Conservation (phyloP, 1,139 yeast genomes). For the Taiozyma sp. region DNA sequence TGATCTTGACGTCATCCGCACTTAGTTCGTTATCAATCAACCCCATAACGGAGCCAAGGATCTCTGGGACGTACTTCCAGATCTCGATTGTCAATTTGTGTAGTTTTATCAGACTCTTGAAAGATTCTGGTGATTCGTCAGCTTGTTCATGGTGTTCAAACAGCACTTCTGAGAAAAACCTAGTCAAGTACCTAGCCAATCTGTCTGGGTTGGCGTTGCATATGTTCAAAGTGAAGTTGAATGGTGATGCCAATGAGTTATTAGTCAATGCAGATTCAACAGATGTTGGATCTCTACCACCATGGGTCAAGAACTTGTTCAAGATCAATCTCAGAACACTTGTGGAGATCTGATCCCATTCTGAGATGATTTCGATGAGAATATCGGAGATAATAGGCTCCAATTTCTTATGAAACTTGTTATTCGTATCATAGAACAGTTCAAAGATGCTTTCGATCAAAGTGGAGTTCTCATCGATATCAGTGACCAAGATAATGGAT, state of each 20-base stretch:
- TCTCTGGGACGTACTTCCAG: conserved; percentile 76
- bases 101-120: conserved; percentile 47
- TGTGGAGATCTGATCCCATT: conserved; percentile 63
- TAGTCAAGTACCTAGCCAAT: conserved; percentile 73
- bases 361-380: conserved; percentile 71
- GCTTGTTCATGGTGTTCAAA: conserved; percentile 37
- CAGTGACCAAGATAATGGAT: conserved; percentile 74
- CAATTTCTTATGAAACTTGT: conserved; percentile 33
- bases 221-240: conserved; percentile 58
- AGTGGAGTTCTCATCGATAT: conserved; percentile 56
- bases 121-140: conserved; percentile 28
- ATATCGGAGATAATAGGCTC: conserved; percentile 63
- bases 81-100: conserved; percentile 62
- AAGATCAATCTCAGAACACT: conserved; percentile 58
- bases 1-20: conserved; percentile 59
- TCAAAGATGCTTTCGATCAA: conserved; percentile 56
- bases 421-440: conserved; percentile 51
- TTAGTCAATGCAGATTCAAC: conserved; percentile 27
- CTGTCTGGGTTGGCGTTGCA: conserved; percentile 71
- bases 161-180: conserved; percentile 71
- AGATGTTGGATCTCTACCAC: conserved; percentile 24
- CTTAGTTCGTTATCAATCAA: conserved; percentile 75
- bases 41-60: conserved; percentile 70
- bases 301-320: conserved; percentile 32
- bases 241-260: conserved; percentile 45